These are phyloP conservation scores for Marchantia paleacea DNA, from an alignment of 225 moss, liverwort and hornwort species.

Conservation along the genomic window DNA sequence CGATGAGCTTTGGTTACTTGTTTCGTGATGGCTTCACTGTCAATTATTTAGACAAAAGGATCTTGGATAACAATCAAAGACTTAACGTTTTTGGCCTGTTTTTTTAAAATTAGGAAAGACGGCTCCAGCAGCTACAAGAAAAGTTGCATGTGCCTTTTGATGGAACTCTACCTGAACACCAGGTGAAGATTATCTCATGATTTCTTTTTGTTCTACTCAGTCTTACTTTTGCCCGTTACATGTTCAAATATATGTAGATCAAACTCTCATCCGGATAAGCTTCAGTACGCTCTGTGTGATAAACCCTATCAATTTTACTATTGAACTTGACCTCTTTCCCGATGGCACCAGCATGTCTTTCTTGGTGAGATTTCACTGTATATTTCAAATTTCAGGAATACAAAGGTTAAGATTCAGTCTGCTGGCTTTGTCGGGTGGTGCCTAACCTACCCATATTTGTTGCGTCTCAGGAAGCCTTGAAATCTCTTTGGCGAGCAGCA, in stretches of 20 bases:
- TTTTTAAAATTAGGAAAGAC: constrained; percentile 36
- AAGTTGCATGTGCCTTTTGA: constrained; percentile 75
- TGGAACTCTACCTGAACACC: constrained; percentile 59
- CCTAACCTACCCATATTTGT: not conserved
- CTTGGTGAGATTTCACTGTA: not conserved
- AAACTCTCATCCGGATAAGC: not conserved
- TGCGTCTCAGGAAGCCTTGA: constrained; percentile 59
- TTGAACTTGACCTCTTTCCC: not conserved
- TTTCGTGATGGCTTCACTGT: not conserved
- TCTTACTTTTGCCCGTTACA: not conserved
- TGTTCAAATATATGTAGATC: not conserved
- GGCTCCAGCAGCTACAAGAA: constrained; percentile 69
- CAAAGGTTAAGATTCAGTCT: too few species aligned
- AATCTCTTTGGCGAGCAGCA: constrained; percentile 65
- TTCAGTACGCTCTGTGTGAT: not conserved
- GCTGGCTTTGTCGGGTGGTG: not conserved
- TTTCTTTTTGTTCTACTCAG: not conserved
- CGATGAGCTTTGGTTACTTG: too few species aligned
- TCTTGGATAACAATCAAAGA: not conserved
- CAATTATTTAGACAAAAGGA: not conserved
- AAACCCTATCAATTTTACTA: not conserved
- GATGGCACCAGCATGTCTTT: not conserved
- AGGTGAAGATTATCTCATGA: constrained; percentile 35
- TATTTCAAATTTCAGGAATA: not conserved
- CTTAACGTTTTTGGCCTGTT: not conserved